Conservation (phyloP, 1,284 basidiomycete species). For the Tilletiaria anomala region DNA sequence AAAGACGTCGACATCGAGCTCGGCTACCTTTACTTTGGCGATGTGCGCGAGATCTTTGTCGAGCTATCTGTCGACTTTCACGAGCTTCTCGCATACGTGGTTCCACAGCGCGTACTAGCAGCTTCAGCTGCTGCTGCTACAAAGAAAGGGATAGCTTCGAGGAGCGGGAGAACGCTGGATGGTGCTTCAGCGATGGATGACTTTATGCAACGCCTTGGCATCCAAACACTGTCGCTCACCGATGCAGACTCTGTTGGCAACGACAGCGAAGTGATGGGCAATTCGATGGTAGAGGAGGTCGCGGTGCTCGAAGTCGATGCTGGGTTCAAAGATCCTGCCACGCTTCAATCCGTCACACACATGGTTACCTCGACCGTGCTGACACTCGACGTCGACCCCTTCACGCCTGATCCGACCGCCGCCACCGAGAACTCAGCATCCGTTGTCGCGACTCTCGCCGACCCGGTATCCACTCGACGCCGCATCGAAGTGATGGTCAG, state of each 20-base stretch:
- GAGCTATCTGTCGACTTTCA: slow-evolving; percentile 30
- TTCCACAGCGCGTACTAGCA: too few relatives aligned
- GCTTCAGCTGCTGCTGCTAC: too few relatives aligned
- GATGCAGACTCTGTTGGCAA: slow-evolving; percentile 9
- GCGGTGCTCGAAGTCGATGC: slow-evolving; percentile 29
- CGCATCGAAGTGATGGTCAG: slow-evolving; percentile 27
- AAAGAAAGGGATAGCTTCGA: too few relatives aligned
- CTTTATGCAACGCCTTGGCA: slow-evolving; percentile 30
- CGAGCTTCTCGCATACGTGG: slow-evolving; percentile 10
- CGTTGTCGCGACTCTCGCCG: slow-evolving; percentile 18
- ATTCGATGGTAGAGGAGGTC: slow-evolving; percentile 25
- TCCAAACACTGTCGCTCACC: slow-evolving; percentile 19
- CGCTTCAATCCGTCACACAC: slow-evolving; percentile 6
- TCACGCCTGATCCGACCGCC: slow-evolving; percentile 19
- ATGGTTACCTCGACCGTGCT: slow-evolving; percentile 15
- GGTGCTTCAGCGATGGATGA: slow-evolving; percentile 30
- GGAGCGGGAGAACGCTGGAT: too few relatives aligned
- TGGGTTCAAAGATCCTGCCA: slow-evolving; percentile 21
- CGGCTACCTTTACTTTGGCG: slow-evolving; percentile 49
- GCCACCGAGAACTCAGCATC: too few relatives aligned
- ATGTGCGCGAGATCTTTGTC: slow-evolving; percentile 26
- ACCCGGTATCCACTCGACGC: slow-evolving; percentile 26
- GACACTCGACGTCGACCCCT: slow-evolving; percentile 27
- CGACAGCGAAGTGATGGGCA: not conserved
- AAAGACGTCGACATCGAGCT: slow-evolving; percentile 87